Percentiles rank a stretch among this genome's conserved stretches.
Evolutionary conservation across 2,329 filamentous ascomycete genomes (phyloP).

Genomic region (Fusarium sp.): DNA sequence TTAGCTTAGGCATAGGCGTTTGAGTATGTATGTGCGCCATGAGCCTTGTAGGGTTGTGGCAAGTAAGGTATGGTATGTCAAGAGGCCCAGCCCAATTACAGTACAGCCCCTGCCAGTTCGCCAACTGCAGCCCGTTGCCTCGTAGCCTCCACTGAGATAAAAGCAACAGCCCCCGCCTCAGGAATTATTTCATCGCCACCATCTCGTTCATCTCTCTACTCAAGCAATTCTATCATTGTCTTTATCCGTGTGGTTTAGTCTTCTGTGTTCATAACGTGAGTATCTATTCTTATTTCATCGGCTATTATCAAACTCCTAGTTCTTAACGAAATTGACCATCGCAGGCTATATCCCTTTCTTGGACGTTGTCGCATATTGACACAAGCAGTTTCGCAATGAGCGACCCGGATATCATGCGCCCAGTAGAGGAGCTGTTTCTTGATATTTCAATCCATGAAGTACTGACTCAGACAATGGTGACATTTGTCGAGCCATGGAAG

Average conservation of each 20-base stretch:
- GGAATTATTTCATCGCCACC: neutral
- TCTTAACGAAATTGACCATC: neutral
- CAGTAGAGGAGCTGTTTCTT: neutral
- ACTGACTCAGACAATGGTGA: neutral
- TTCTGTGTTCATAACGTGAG: neutral
- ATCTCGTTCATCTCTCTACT: neutral
- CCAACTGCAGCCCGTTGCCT: neutral
- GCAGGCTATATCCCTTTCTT: neutral
- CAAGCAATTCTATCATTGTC: neutral
- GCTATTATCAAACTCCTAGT: neutral
- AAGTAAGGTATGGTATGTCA: neutral
- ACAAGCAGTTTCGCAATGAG: neutral
- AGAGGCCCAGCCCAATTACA: neutral
- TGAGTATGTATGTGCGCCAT: no score
- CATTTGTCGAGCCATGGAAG: neutral
- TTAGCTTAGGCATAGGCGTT: fast-evolving
- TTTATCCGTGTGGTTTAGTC: neutral
- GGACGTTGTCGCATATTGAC: neutral
- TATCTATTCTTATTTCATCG: neutral
- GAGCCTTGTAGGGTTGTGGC: neutral
- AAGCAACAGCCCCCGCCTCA: neutral
- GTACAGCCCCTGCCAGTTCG: neutral
- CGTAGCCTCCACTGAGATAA: neutral
- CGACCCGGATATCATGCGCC: neutral
- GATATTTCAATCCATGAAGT: neutral